Evolutionary conservation across 2,329 filamentous ascomycete species (phyloP), one percentile per base, ranked within the genome.

Genomic region (Colletotrichum lupini): DNA sequence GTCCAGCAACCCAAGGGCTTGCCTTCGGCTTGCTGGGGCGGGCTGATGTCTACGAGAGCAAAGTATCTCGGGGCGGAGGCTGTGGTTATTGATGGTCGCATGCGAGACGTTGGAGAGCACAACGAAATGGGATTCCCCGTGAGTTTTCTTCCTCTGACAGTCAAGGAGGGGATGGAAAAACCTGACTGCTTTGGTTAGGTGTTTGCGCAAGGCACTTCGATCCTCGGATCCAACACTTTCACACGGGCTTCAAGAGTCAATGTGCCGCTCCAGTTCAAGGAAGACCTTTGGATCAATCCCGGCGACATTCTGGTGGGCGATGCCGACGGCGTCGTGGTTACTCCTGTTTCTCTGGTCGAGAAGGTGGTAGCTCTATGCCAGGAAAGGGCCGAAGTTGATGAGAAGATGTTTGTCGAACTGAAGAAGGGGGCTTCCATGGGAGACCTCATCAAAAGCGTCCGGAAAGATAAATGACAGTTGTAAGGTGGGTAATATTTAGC

Each of bases 191-290:
- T 70, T 46, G 0, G 76, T 76, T 2, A 80, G 78, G 77, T 81
- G 1, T 81, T 81, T 52, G 77, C 80, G 1, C 68, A 76, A 7
- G 76, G 70, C 6, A 77, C 74, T 1, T 80, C 79, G 2, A 77
- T 80, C 9, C 60, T 81, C 2, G 79, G 80, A 8, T 80, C 79
- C 3, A 80, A 80, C 32, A 77, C 77, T 0, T 81, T 80, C 53
- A 80, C 79, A 8, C 58, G 76, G 26, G 77, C 79, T 4, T 81
- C 79, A 0, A 68, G 74, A 22, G 67, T 80, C 35, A 77, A 81
- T 42, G 68, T 81, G 7, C 77, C 79, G 0, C 66, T 81, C 6
- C 77, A 78, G 19, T 77, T 78, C 60, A 74, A 77, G 16, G 76
- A 71, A 0, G 76, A 78, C n/a, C 61, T 81, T 1, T 79, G 78